phyloP scores from a whole-genome alignment of 208 protist genomes.

The Leishmania tarentolae region DNA sequence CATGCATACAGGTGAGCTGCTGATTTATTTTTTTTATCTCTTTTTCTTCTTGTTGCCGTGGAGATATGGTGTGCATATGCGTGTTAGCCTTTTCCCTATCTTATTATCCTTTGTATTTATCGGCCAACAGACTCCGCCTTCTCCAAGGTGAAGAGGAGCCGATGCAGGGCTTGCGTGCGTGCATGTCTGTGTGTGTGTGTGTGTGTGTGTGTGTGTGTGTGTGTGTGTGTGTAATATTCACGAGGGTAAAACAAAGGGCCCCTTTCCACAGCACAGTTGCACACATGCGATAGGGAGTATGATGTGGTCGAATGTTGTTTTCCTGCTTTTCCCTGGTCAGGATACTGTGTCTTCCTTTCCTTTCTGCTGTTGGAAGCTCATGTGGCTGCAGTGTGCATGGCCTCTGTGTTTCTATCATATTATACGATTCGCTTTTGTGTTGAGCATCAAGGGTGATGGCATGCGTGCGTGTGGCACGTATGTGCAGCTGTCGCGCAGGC shows the following conservation, averaged over 20 bases:
- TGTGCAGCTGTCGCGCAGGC: background rate
- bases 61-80: background rate
- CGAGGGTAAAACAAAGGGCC: too few species aligned
- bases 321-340: background rate
- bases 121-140: background rate
- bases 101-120: background rate
- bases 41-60: background rate
- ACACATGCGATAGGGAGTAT: background rate
- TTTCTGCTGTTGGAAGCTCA: background rate
- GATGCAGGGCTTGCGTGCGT: background rate
- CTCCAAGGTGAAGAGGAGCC: background rate
- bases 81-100: background rate
- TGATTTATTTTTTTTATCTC: background rate
- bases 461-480: background rate
- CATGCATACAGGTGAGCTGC: background rate
- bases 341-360: too few species aligned
- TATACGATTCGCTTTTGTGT: background rate
- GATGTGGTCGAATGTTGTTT: background rate
- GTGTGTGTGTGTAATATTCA: background rate
- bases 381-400: background rate
- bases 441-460: background rate
- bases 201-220: background rate
- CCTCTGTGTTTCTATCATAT: background rate
- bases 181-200: background rate
- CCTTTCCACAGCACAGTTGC: background rate